Conservation (phyloP, 73 alveolate genomes). For the Halteria grandinella region DNA sequence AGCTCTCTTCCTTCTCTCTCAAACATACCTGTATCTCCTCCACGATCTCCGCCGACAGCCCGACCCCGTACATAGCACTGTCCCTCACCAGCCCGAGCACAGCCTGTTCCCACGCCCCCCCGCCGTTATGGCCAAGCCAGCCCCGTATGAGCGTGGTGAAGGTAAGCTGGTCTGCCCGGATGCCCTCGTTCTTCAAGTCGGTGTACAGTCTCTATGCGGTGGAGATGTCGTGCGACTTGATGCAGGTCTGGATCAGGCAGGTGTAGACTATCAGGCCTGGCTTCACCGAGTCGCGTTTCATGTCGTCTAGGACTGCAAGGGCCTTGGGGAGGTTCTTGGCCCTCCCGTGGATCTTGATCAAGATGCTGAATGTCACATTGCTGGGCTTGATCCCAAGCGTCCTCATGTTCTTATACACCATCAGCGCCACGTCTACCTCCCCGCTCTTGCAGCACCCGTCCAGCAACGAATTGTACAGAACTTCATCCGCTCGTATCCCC, state of each 20-base stretch:
- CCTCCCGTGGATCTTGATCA: constrained; percentile 92
- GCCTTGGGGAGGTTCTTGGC: constrained; percentile 81
- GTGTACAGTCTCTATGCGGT: constrained; percentile 79
- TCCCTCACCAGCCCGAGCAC: no score
- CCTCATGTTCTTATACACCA: constrained; percentile 82
- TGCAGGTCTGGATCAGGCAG: constrained; percentile 91
- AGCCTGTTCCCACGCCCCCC: no score
- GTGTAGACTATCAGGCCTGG: constrained; percentile 93
- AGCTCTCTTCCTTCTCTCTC: no score
- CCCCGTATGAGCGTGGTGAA: constrained; percentile 92
- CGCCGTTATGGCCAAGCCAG: constrained; percentile 50
- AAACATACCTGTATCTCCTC: no score
- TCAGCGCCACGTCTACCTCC: constrained; percentile 87
- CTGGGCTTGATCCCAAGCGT: constrained; percentile 81
- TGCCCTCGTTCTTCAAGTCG: constrained; percentile 76
- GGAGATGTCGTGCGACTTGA: constrained; percentile 80
- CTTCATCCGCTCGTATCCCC: constrained; percentile 85
- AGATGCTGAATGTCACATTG: constrained; percentile 91
- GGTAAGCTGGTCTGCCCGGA: constrained; percentile 87
- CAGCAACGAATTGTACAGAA: constrained; percentile 88
- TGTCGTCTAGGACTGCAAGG: constrained; percentile 84
- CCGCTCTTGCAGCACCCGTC: constrained; percentile 96
- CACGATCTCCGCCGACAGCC: no score
- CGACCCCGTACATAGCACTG: no score
- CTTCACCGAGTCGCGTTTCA: constrained; percentile 77